phyloP scores from a whole-genome alignment of 163 green algal species.

The Chlorella variabilis region DNA sequence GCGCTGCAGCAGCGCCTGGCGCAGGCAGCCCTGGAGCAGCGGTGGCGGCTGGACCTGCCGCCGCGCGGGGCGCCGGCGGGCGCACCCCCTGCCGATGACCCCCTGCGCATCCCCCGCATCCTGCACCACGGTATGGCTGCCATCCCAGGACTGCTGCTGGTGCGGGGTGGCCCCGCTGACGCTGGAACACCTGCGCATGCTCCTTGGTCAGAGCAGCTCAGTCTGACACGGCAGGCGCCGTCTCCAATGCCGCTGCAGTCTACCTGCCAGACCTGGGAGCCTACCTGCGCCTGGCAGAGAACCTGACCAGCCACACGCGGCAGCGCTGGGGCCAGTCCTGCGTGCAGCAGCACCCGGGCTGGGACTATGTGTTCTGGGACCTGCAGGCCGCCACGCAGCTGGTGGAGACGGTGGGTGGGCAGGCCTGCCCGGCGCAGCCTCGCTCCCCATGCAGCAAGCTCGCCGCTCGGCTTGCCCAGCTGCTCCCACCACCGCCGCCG shows the following conservation, averaged over 20 bases:
- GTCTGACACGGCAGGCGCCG: too few relatives aligned
- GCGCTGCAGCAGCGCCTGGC: background rate
- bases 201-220: too few relatives aligned
- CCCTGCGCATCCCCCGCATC: background rate
- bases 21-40: background rate
- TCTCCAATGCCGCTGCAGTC: background rate
- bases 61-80: too few relatives aligned
- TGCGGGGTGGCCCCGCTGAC: background rate
- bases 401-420: background rate
- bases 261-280: conserved; percentile 1
- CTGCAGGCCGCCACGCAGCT: background rate
- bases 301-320: background rate
- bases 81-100: background rate
- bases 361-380: conserved; percentile 18
- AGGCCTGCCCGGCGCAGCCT: background rate
- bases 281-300: background rate
- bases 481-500: too few relatives aligned
- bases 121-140: conserved; percentile 1
- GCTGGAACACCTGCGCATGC: too few relatives aligned
- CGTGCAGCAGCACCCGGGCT: background rate
- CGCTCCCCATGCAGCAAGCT: too few relatives aligned
- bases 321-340: conserved; percentile 1
- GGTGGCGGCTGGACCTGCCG: background rate
- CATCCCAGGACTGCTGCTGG: background rate
- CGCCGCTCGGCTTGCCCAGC: too few relatives aligned